phyloP scores from a whole-genome alignment of 345 rosid species.

The Lenwebbia sp. region DNA sequence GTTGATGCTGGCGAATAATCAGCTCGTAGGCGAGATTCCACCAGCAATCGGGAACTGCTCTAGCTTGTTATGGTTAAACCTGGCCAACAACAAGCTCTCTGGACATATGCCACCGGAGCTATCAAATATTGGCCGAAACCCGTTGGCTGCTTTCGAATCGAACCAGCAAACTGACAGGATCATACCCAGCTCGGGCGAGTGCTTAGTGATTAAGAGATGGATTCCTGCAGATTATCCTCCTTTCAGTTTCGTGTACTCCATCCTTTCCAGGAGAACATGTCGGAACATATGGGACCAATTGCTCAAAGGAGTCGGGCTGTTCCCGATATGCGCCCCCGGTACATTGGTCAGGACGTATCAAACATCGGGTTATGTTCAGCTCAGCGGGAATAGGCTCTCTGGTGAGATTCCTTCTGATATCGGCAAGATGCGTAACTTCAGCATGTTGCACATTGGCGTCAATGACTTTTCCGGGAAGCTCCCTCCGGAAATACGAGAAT shows the following conservation, averaged over 20 bases:
- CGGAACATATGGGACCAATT: constrained; percentile 62
- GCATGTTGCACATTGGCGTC: constrained; percentile 62
- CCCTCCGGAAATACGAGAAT: constrained; percentile 42
- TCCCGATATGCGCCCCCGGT: constrained; percentile 43
- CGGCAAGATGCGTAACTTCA: constrained; percentile 49
- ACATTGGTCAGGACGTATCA: constrained; percentile 15
- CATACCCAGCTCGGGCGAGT: constrained; percentile 63
- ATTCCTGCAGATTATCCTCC: constrained; percentile 92
- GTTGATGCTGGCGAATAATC: constrained; percentile 92
- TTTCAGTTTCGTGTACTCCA: constrained; percentile 54
- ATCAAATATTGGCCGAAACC: constrained; percentile 48
- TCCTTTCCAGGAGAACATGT: constrained; percentile 69
- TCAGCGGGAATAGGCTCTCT: constrained; percentile 57
- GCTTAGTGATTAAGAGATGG: constrained; percentile 81
- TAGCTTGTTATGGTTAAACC: constrained; percentile 84
- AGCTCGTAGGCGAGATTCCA: constrained; percentile 56
- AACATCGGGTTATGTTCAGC: constrained; percentile 74
- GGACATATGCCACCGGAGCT: constrained; percentile 55
- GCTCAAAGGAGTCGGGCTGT: constrained; percentile 60
- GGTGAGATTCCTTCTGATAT: constrained; percentile 57
- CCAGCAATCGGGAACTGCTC: constrained; percentile 58
- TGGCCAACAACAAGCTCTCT: constrained; percentile 63
- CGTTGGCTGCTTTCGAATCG: constrained; percentile 37
- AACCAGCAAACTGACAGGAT: constrained; percentile 22
- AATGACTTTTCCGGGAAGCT: constrained; percentile 45